These are phyloP conservation scores for Didymella keratinophila DNA, from an alignment of 2,329 filamentous ascomycete genomes.

Conservation along the genomic window DNA sequence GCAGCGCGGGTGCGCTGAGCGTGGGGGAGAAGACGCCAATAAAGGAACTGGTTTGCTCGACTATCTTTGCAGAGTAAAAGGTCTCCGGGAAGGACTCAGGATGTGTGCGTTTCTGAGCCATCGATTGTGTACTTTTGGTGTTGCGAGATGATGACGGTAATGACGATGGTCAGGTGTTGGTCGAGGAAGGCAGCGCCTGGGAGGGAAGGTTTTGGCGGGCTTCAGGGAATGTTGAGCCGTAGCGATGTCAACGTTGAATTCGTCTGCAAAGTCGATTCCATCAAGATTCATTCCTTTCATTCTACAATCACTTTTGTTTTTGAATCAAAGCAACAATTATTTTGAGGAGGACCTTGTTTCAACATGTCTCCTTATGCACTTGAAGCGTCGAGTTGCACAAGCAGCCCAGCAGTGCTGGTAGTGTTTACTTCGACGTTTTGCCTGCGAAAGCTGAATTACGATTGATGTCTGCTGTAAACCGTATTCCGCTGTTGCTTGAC, in stretches of 20 bases:
- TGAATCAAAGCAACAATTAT: not conserved
- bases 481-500: not conserved
- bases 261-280: not conserved
- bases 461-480: not conserved
- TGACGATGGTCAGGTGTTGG: conserved; percentile 10
- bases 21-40: conserved; percentile 59
- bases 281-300: not conserved
- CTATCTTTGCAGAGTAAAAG: conserved; percentile 56
- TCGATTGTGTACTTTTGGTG: conserved; percentile 14
- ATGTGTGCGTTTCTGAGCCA: conserved; percentile 45
- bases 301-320: not conserved
- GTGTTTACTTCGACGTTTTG: not conserved
- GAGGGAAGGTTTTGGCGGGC: conserved; percentile 25
- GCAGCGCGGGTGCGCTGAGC: conserved; percentile 51
- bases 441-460: not conserved
- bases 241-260: not conserved
- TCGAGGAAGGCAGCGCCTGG: conserved; percentile 1
- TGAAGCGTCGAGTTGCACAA: not conserved
- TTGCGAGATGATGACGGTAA: conserved; percentile 2
- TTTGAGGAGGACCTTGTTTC: not conserved
- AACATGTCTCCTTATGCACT: not conserved
- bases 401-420: not conserved
- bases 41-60: conserved; percentile 59
- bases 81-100: conserved; percentile 40
- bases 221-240: conserved; percentile 23